Percentiles rank a stretch among this genome's conserved stretches.
phyloP scores from a whole-genome alignment of 164 flowering plant species.

The Piper betle region DNA sequence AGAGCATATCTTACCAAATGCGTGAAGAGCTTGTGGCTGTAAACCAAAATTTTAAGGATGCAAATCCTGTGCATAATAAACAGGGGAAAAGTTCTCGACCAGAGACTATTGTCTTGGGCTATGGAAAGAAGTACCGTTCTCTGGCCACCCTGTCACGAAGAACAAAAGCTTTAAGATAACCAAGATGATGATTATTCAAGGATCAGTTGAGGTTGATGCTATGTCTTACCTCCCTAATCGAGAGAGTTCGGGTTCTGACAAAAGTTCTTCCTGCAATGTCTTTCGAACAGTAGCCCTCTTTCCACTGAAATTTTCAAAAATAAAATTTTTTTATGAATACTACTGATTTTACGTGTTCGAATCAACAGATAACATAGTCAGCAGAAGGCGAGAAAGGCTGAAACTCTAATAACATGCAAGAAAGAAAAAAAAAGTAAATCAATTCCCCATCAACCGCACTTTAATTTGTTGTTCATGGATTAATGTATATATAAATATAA shows the following conservation, averaged over 20 bases:
- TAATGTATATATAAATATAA: neutral
- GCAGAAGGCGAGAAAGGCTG: neutral
- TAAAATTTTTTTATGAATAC: neutral
- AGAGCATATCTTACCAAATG: too few species aligned
- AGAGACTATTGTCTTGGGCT: too few species aligned
- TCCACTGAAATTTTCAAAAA: constrained; percentile 1
- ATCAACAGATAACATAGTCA: neutral
- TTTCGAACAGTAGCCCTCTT: constrained; percentile 7
- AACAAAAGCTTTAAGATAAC: neutral
- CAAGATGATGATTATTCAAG: neutral
- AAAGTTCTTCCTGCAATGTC: constrained; percentile 17
- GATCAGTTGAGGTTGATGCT: neutral
- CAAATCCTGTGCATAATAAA: too few species aligned
- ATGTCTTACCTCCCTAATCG: constrained; percentile 19
- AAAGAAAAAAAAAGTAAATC: neutral
- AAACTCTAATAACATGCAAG: neutral
- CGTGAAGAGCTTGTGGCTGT: too few species aligned
- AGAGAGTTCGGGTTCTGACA: constrained; percentile 22
- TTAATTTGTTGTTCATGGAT: neutral
- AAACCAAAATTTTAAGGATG: too few species aligned
- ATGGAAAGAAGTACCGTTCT: neutral
- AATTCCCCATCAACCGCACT: neutral
- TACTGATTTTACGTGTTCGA: neutral
- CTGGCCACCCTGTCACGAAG: constrained; percentile 2
- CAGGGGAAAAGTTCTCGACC: too few species aligned